Percentiles rank a stretch among this genome's conserved stretches.
Conservation (phyloP, 352 stramenopile genomes). For the Labyrinthula sp. region DNA sequence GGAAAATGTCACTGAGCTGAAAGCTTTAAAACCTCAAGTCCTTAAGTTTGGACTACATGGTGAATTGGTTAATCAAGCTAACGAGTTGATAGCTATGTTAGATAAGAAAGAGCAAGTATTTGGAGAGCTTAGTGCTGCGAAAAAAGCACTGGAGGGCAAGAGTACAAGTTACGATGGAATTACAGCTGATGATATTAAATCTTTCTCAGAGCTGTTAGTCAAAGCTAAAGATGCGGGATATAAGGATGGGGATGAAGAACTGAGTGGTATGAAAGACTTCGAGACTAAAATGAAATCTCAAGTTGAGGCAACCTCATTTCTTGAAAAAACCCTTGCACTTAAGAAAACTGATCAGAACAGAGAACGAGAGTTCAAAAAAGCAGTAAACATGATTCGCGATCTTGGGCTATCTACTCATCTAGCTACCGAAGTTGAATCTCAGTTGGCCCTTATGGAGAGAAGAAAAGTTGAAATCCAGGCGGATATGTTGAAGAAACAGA, state of each 20-base stretch:
- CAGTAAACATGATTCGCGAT: too few relatives aligned
- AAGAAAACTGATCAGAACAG: too few relatives aligned
- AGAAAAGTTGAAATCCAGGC: too few relatives aligned
- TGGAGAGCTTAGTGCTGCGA: conserved; percentile 11
- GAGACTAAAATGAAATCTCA: conserved; percentile 17
- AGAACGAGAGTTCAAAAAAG: too few relatives aligned
- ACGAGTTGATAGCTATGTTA: conserved; percentile 5
- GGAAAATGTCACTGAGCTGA: conserved; percentile 2
- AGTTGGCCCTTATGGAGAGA: too few relatives aligned
- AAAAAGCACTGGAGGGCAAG: conserved; percentile 17
- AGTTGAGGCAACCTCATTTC: too few relatives aligned
- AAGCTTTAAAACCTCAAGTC: conserved; percentile 2
- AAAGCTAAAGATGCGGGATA: conserved; percentile 9
- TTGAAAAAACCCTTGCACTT: too few relatives aligned
- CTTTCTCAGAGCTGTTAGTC: conserved; percentile 10
- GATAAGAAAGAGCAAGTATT: conserved; percentile 16
- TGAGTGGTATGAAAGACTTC: conserved; percentile 3
- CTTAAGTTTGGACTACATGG: conserved; percentile 18
- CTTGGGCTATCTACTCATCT: too few relatives aligned
- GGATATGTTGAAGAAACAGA: conserved; percentile 6
- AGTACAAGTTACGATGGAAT: conserved; percentile 10
- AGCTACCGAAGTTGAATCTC: too few relatives aligned
- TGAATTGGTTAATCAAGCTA: conserved; percentile 6
- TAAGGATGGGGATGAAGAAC: conserved; percentile 2
- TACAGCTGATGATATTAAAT: background rate